Evolutionary conservation across 208 protist species (phyloP).

Genomic region (Crithidia brevicula): DNA sequence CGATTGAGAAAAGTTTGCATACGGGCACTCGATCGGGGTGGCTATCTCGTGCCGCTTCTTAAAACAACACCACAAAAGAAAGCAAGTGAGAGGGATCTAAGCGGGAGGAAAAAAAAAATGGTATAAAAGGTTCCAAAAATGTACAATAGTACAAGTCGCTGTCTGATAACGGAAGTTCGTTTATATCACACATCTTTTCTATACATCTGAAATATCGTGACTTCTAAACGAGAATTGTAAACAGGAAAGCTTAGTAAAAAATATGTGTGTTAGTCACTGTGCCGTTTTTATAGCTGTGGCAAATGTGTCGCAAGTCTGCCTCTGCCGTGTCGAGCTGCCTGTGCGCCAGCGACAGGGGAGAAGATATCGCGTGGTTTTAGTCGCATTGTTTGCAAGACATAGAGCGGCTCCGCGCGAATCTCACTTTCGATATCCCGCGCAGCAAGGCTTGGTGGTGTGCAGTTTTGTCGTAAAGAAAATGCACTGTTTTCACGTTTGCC

Average conservation of each 20-base stretch:
- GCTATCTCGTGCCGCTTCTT: too few species aligned
- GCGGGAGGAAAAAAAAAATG: not conserved
- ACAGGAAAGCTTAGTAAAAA: too few species aligned
- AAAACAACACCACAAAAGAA: not conserved
- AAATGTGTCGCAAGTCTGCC: not conserved
- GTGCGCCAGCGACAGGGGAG: not conserved
- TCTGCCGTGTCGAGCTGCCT: not conserved
- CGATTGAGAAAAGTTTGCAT: too few species aligned
- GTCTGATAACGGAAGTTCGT: too few species aligned
- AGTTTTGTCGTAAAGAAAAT: not conserved
- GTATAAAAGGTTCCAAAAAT: not conserved
- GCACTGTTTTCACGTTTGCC: not conserved
- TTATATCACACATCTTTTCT: too few species aligned
- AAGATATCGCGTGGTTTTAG: constrained; percentile 5
- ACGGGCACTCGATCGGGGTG: too few species aligned
- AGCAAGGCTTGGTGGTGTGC: not conserved
- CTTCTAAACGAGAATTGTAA: too few species aligned
- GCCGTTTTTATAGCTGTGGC: constrained; percentile 3
- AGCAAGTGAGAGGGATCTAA: not conserved
- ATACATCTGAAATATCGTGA: too few species aligned
- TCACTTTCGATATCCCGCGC: not conserved
- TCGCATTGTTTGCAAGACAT: constrained; percentile 3
- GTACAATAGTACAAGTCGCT: not conserved
- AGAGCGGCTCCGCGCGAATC: not conserved
- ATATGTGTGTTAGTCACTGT: not conserved